Base-by-base conservation (phyloP, 495 filamentous ascomycete genomes). In the Extremus antarcticus region DNA sequence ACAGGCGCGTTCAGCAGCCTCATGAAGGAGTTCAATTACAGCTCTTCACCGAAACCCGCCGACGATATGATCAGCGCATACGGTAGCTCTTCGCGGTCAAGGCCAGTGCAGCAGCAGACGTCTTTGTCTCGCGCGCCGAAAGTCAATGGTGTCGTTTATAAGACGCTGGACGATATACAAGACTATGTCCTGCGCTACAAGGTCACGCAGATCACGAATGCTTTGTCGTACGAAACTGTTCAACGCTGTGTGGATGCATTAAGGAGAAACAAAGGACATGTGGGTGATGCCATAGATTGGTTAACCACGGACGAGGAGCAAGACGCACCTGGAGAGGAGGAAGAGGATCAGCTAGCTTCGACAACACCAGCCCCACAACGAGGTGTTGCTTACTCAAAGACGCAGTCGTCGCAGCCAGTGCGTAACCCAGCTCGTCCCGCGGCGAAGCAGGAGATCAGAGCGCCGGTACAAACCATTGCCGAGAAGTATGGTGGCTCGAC, bases 391-490 rank as follows among this genome's bases (percentile, higher is more conserved):
- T 46, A 35, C 43, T 51, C 51, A 2, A 40, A 15, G 23, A 47
- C 25, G 0, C 24, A 23, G 43, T 45, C 50, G 8, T 58, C 47
- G 11, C 50, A 58, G 41, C 55, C 55, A 7, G 7, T 45, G 0
- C n/a, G n/a, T n/a, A 45, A 58, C 29, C 55, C 55, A 7, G 7
- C 38, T 35, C 45, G 51, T 9, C 32, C 58, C 7, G 25, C 46
- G 15, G 76, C 74, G n/a, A 80, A 83, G 58, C 75, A 78, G 57
- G 71, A 81, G 46, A 74, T 86, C 59, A 83, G 82, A 60, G 73
- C 74, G 21, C 76, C 78, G 11, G 70, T 70, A 3, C 75, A 65
- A 43, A 72, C 75, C 1, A 83, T 87, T 53, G 75, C 78, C 43
- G 75, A 84, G 48, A 82, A 81, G 60, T 87, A 79, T 71, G 70